A percentile compares a stretch with the other conserved stretches of the same genome.
phyloP scores from a whole-genome alignment of 768 basidiomycete genomes.

The Mycena sanguinolenta region DNA sequence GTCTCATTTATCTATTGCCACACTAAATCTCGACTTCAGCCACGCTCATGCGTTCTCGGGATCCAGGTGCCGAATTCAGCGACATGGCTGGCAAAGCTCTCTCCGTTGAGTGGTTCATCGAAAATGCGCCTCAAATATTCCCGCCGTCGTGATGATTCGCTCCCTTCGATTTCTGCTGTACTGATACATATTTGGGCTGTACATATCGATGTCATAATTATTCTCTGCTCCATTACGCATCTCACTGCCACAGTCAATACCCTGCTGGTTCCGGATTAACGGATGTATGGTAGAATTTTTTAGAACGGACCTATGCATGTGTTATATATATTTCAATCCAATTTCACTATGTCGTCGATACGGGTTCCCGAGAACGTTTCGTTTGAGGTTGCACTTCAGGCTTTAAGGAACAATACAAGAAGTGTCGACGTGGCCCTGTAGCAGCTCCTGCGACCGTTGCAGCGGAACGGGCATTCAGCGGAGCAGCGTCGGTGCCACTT shows the following conservation, averaged over 20 bases:
- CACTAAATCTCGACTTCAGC: slow-evolving; percentile 63
- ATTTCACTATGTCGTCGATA: slow-evolving; percentile 24
- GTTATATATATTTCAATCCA: slow-evolving; percentile 35
- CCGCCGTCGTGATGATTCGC: slow-evolving; percentile 34
- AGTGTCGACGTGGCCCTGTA: slow-evolving; percentile 84
- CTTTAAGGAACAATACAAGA: slow-evolving; percentile 85
- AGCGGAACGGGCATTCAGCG: slow-evolving; percentile 72
- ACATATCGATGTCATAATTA: slow-evolving; percentile 40
- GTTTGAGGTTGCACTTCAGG: slow-evolving; percentile 66
- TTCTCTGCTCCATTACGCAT: slow-evolving; percentile 40
- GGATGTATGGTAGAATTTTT: slow-evolving; percentile 34
- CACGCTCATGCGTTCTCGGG: slow-evolving; percentile 92
- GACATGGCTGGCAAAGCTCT: slow-evolving; percentile 98
- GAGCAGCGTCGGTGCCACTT: slow-evolving; percentile 74
- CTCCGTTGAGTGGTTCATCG: slow-evolving; percentile 94
- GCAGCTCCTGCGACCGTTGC: slow-evolving; percentile 73
- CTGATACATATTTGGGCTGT: slow-evolving; percentile 34
- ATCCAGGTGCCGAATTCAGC: slow-evolving; percentile 90
- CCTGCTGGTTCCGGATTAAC: slow-evolving; percentile 26
- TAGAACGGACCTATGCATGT: slow-evolving; percentile 36
- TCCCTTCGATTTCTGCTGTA: slow-evolving; percentile 34
- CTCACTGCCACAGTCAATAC: slow-evolving; percentile 34
- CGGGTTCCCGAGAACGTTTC: slow-evolving; percentile 57
- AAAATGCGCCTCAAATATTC: slow-evolving; percentile 80
- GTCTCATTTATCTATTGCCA: neutral